phyloP scores from a whole-genome alignment of 495 filamentous ascomycete genomes.

The Umbilicaria muhlenbergii region DNA sequence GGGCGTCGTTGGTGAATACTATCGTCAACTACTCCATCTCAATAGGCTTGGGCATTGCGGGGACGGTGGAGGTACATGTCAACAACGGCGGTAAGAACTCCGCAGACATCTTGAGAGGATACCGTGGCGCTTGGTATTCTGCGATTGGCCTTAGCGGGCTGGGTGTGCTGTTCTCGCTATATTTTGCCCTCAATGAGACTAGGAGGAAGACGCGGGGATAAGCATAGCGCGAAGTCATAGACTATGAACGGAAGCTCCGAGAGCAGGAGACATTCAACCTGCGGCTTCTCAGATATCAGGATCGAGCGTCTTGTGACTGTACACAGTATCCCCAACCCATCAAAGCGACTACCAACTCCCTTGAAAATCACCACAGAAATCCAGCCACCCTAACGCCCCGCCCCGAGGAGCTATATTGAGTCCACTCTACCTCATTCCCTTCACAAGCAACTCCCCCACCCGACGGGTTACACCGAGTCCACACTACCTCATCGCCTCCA shows the following conservation, averaged over 20 bases:
- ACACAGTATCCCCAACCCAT: too few species aligned
- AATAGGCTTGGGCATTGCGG: slow-evolving; percentile 49
- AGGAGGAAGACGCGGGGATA: too few species aligned
- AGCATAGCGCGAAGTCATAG: too few species aligned
- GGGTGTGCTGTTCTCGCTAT: slow-evolving; percentile 20
- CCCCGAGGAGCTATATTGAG: too few species aligned
- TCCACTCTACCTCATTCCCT: slow-evolving; percentile 32
- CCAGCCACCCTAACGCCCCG: too few species aligned
- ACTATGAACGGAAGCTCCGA: too few species aligned
- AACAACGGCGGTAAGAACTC: slow-evolving; percentile 24
- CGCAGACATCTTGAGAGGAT: slow-evolving; percentile 32
- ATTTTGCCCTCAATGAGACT: not conserved
- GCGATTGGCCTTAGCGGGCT: slow-evolving; percentile 34
- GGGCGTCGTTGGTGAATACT: slow-evolving; percentile 46
- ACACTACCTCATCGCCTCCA: slow-evolving; percentile 34
- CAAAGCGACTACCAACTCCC: too few species aligned
- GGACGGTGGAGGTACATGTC: slow-evolving; percentile 42
- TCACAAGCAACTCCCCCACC: slow-evolving; percentile 76
- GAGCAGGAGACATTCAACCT: too few species aligned
- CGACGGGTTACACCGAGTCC: too few species aligned
- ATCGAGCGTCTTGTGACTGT: too few species aligned
- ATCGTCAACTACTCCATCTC: slow-evolving; percentile 53
- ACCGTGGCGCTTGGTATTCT: slow-evolving; percentile 39
- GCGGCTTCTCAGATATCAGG: too few species aligned
- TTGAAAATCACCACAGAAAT: too few species aligned